Evolutionary conservation across 192 early-diverging fungal species (phyloP).

Genomic region (Backusella westeae): DNA sequence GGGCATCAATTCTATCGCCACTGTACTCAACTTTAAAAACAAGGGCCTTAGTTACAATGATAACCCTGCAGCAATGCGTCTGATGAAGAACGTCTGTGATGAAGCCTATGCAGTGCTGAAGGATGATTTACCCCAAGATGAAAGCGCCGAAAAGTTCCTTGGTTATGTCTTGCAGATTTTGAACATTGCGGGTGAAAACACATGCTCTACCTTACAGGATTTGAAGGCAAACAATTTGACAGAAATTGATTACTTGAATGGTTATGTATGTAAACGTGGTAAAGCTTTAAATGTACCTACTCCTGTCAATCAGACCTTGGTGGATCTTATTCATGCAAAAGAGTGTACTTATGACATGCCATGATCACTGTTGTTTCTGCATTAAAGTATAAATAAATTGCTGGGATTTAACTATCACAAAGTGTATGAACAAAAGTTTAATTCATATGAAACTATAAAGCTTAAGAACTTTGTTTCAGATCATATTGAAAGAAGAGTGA

Average conservation of each 20-base stretch:
- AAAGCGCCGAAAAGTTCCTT: conserved; percentile 39
- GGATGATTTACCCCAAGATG: conserved; percentile 34
- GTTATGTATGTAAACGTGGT: conserved; percentile 49
- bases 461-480: no score
- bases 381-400: no score
- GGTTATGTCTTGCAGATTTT: conserved; percentile 40
- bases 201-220: conserved; percentile 57
- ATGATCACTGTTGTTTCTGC: not conserved
- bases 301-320: conserved; percentile 22
- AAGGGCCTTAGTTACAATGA: conserved; percentile 40
- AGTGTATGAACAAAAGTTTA: no score
- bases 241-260: conserved; percentile 64
- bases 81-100: conserved; percentile 22
- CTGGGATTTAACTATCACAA: no score
- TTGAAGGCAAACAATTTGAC: conserved; percentile 36
- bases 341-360: conserved; percentile 2
- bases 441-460: no score
- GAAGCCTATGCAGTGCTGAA: conserved; percentile 27
- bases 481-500: no score
- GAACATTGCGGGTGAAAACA: conserved; percentile 36
- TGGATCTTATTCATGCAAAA: conserved; percentile 28
- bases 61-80: not conserved
- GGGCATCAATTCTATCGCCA: conserved; percentile 62
- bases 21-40: conserved; percentile 55
- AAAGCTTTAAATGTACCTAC: conserved; percentile 38